Conservation (phyloP, 176 grass and related monocot species). For the Oryza longistaminata region DNA sequence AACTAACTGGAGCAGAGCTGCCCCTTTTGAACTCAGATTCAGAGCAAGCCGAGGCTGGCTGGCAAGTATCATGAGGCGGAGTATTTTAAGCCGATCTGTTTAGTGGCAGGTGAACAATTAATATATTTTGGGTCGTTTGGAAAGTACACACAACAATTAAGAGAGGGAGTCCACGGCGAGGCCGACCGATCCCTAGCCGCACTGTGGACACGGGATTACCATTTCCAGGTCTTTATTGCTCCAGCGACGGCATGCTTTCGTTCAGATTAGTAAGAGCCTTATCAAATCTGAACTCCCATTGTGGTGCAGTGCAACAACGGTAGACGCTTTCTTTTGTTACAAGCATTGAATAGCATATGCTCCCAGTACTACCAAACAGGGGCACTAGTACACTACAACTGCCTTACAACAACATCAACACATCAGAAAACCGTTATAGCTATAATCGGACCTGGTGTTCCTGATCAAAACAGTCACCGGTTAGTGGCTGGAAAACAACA, state of each 20-base stretch:
- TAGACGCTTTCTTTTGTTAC: conserved; percentile 17
- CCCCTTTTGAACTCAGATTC: not conserved
- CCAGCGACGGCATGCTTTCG: not conserved
- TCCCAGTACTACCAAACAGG: not conserved
- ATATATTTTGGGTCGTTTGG: not conserved
- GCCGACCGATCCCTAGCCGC: not conserved
- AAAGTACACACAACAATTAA: not conserved
- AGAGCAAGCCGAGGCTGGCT: not conserved
- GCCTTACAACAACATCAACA: not conserved
- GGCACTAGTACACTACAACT: not conserved
- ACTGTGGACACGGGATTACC: not conserved
- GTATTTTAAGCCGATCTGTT: conserved; percentile 7
- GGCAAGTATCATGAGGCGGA: conserved; percentile 24
- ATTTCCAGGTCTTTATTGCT: conserved; percentile 8
- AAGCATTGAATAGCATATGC: conserved; percentile 12
- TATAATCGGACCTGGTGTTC: not conserved
- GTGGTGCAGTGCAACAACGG: conserved; percentile 3
- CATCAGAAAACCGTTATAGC: not conserved
- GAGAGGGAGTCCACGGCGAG: conserved; percentile 23
- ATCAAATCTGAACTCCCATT: not conserved
- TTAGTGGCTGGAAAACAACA: conserved; percentile 5
- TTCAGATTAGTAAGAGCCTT: conserved; percentile 11
- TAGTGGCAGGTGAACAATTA: not conserved
- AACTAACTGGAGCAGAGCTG: conserved; percentile 32
- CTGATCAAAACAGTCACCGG: conserved; percentile 11